Base-by-base conservation (phyloP, 208 protist species). In the Leishmania aethiopica region DNA sequence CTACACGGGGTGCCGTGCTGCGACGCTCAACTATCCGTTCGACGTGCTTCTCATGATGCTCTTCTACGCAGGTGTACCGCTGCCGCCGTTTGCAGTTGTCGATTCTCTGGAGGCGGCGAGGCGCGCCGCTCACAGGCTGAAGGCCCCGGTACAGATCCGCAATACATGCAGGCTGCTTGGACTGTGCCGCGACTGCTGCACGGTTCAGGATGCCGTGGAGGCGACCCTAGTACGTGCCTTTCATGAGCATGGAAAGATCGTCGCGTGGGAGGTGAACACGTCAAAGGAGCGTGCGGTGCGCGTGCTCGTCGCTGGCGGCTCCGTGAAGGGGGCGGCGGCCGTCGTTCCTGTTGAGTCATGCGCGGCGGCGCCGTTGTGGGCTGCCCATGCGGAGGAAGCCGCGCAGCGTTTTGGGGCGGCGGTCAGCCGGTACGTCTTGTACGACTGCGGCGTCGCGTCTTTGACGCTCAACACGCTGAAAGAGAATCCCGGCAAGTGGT, bases 1-100 rank as follows among this genome's bases (percentile, higher is more conserved):
- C 8, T 93, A 93, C 78, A 90, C 83, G 7, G 92, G 94, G 1
- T 95, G 92, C 84, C 87, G 88, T n/a, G 80, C 88, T 5, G 76
- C 71, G 22, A 75, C 82, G 3, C 88, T 97, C 5, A 80, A 80
- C 64, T 92, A 95, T 53, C 76, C 94, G 15, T 84, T 92, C 7
- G 92, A 95, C 66, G 69, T 90, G 53, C 81, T 97, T 15, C 84
- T 95, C 59, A 95, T 97, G 94, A 94, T 95, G 88, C 85, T 90
- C 37, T 88, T 80, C 77, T 97, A 97, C 86, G 94, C 91, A 11
- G 85, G 84, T 25, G 72, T 97, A 40, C 86, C 89, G 19, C 59
- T 97, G 35, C 91, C 94, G 17, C 86, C 80, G 10, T 95, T 92
- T 76, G 75, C 83, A n/a, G 84, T 96, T 37, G 75, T 94, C 40